A percentile compares a stretch with the other conserved stretches of the same genome.
phyloP scores from a whole-genome alignment of 2,329 filamentous ascomycete genomes.

The Neopestalotiopsis sp. region DNA sequence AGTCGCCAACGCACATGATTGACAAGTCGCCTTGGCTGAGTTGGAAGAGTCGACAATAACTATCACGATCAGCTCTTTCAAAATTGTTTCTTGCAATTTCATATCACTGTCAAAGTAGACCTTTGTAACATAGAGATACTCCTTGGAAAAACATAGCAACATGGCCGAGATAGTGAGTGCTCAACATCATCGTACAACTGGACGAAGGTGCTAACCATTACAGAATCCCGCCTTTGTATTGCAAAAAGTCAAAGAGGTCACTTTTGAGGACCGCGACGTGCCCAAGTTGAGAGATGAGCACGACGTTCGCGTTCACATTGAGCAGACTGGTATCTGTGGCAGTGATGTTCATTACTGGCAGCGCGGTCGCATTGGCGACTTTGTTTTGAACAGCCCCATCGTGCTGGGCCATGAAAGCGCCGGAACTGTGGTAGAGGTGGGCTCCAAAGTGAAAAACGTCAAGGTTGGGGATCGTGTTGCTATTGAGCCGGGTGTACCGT shows the following conservation, averaged over 20 bases:
- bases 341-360: slow-evolving; percentile 53
- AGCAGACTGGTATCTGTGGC: slow-evolving; percentile 53
- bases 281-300: slow-evolving; percentile 43
- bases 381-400: slow-evolving; percentile 47
- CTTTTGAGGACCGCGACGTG: slow-evolving; percentile 47
- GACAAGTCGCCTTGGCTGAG: not conserved
- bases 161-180: slow-evolving; percentile 21
- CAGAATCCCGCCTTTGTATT: slow-evolving; percentile 54
- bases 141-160: not conserved
- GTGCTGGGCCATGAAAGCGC: slow-evolving; percentile 53
- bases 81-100: not conserved
- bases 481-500: slow-evolving; percentile 54
- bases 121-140: not conserved
- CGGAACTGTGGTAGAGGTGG: slow-evolving; percentile 46
- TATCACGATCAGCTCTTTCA: not conserved
- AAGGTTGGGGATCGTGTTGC: slow-evolving; percentile 50
- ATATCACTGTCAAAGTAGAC: too few species aligned
- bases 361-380: slow-evolving; percentile 51
- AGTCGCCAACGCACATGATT: not conserved
- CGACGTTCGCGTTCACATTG: slow-evolving; percentile 49
- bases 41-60: not conserved
- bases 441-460: slow-evolving; percentile 45
- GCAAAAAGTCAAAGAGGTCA: slow-evolving; percentile 46
- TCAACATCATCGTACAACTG: not conserved
- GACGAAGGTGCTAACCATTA: not conserved